phyloP scores from a whole-genome alignment of 176 grass and related monocot species.

The Oryza coarctata region DNA sequence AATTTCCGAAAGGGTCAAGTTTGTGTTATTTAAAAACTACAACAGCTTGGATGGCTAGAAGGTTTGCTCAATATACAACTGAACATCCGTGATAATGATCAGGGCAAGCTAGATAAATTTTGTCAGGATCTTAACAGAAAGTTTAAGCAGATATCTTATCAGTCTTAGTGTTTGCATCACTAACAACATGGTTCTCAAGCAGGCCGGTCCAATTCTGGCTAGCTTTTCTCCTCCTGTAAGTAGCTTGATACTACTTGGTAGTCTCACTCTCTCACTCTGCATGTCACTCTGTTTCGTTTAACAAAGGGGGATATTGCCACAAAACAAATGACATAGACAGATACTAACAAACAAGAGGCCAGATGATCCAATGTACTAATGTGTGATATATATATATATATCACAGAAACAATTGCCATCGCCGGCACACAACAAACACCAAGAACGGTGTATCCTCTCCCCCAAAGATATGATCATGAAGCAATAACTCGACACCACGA shows the following conservation, averaged over 20 bases:
- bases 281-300: not conserved
- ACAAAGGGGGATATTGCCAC: no score
- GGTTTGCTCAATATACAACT: not conserved
- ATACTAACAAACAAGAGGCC: not conserved
- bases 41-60: not conserved
- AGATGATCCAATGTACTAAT: not conserved
- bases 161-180: not conserved
- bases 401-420: constrained; percentile 7
- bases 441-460: constrained; percentile 16
- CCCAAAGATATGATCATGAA: constrained; percentile 17
- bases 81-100: no score
- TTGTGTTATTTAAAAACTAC: not conserved
- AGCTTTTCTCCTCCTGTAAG: not conserved
- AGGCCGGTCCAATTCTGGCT: not conserved
- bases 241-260: not conserved
- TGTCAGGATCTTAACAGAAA: not conserved
- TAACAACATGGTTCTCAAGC: not conserved
- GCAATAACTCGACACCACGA: constrained; percentile 20
- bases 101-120: not conserved
- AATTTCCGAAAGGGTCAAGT: not conserved
- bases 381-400: not conserved
- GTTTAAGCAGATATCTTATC: not conserved
- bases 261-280: not conserved
- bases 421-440: constrained; percentile 14
- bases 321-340: no score